Conservation (phyloP, 805 yeast species). For the Starmera caribaea region DNA sequence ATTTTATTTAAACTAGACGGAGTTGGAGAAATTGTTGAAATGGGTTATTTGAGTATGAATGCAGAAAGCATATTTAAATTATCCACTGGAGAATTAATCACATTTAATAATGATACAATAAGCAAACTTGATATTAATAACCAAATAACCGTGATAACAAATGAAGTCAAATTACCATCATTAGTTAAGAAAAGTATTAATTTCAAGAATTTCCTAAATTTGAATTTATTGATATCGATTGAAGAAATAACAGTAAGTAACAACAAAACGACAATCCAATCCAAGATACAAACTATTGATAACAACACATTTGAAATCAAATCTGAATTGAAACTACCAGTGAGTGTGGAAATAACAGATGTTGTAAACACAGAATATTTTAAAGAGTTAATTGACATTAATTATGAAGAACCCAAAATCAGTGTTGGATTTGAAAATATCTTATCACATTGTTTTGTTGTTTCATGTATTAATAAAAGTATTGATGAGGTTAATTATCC, state of each 20-base stretch:
- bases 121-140: background rate
- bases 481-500: constrained; percentile 22
- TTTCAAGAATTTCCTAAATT: constrained; percentile 14
- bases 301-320: constrained; percentile 15
- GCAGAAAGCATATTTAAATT: constrained; percentile 5
- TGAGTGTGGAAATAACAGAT: constrained; percentile 17
- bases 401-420: constrained; percentile 15
- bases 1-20: constrained; percentile 3
- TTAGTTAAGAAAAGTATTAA: constrained; percentile 11
- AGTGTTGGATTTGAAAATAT: constrained; percentile 23
- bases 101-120: constrained; percentile 1
- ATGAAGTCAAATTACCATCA: constrained; percentile 4
- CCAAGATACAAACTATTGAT: constrained; percentile 16
- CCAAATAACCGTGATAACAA: background rate
- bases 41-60: constrained; percentile 12
- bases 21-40: constrained; percentile 1
- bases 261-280: constrained; percentile 4
- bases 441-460: constrained; percentile 26
- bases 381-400: constrained; percentile 10
- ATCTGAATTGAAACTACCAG: constrained; percentile 9
- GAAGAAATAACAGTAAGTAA: constrained; percentile 5
- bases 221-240: constrained; percentile 12
- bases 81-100: background rate
- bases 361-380: constrained; percentile 14
- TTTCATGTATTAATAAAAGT: constrained; percentile 24